phyloP scores from a whole-genome alignment of 163 green algal genomes.

The Scenedesmus sp. region DNA sequence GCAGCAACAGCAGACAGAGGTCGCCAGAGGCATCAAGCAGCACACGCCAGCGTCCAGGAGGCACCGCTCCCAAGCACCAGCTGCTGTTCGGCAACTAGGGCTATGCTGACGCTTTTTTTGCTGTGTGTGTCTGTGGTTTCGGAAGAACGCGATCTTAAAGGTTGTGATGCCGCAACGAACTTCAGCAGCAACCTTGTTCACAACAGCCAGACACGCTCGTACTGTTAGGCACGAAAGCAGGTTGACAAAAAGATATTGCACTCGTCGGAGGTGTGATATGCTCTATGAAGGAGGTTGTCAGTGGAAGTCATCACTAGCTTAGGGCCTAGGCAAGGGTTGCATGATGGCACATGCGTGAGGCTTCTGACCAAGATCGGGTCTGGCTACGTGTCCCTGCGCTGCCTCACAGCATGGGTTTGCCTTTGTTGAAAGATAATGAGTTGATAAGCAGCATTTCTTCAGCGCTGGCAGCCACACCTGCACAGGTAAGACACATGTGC shows the following conservation, averaged over 20 bases:
- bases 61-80: neutral
- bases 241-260: neutral
- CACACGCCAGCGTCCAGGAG: neutral
- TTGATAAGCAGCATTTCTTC: too few species aligned
- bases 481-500: too few species aligned
- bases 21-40: slow-evolving; percentile 1
- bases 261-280: neutral
- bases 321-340: too few species aligned
- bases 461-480: too few species aligned
- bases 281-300: neutral
- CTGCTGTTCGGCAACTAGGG: neutral
- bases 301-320: too few species aligned
- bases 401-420: too few species aligned
- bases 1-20: neutral
- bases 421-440: too few species aligned
- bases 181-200: neutral
- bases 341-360: too few species aligned
- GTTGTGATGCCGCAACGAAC: neutral
- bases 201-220: neutral
- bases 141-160: neutral
- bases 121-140: neutral
- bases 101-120: neutral
- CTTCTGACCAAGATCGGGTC: too few species aligned
- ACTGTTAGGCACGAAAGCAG: neutral
- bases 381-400: too few species aligned